These are phyloP conservation scores for Rubia yunnanensis DNA, from an alignment of 257 asterid species.

Conservation along the genomic window DNA sequence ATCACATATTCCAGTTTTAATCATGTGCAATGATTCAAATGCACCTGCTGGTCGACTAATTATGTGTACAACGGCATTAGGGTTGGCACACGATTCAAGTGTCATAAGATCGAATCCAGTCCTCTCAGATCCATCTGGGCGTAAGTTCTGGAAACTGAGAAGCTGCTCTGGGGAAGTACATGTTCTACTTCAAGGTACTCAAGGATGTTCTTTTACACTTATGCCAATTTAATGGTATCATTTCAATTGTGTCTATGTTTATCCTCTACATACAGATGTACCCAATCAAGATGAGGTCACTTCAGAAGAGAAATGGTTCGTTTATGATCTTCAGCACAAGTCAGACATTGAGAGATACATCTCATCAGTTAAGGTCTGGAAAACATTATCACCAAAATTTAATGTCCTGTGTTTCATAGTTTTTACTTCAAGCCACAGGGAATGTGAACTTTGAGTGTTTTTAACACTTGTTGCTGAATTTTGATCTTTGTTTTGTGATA, in stretches of 20 bases:
- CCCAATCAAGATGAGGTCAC: constrained; percentile 1
- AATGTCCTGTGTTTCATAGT: neutral
- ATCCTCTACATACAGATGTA: constrained; percentile 3
- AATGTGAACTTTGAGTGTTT: neutral
- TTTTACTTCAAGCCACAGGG: neutral
- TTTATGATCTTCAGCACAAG: constrained; percentile 13
- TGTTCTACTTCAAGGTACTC: constrained; percentile 16
- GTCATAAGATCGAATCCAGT: constrained; percentile 13
- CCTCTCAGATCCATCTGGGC: constrained; percentile 12
- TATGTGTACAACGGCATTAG: neutral
- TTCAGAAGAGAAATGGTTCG: constrained; percentile 18
- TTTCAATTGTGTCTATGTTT: neutral
- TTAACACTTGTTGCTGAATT: neutral
- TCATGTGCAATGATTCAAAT: neutral
- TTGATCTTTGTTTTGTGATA: neutral
- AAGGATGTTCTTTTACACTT: neutral
- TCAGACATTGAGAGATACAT: constrained; percentile 11
- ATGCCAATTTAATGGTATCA: neutral
- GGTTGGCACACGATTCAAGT: constrained; percentile 1
- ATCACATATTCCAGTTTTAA: neutral
- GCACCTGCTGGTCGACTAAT: neutral
- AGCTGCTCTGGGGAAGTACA: constrained; percentile 14
- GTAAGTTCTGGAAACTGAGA: constrained; percentile 16
- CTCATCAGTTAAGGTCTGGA: constrained; percentile 12
- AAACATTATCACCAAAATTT: neutral